Percentiles rank a stretch among this genome's conserved stretches.
phyloP scores from a whole-genome alignment of 2,329 filamentous ascomycete genomes.

The Clonostachys solani region DNA sequence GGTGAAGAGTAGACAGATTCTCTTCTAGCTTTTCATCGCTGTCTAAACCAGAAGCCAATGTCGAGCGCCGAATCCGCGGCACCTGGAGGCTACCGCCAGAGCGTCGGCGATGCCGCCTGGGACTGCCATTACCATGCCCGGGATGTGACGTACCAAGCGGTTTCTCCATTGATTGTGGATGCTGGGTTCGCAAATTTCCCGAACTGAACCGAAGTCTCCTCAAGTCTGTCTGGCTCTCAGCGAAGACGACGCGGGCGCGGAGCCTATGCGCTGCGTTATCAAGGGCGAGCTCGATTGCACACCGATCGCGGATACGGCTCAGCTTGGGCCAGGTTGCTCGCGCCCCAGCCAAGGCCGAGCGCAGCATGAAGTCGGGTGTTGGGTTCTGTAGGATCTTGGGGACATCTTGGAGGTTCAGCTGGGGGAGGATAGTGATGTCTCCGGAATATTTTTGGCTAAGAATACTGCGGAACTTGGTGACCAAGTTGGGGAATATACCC shows the following conservation, averaged over 20 bases:
- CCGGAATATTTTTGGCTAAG: conserved; percentile 89
- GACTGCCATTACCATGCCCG: conserved; percentile 5
- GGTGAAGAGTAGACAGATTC: background rate
- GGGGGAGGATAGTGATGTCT: conserved; percentile 89
- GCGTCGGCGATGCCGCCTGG: conserved; percentile 37
- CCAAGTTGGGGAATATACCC: conserved; percentile 72
- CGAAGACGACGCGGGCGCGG: conserved; percentile 65
- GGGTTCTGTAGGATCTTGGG: conserved; percentile 80
- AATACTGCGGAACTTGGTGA: conserved; percentile 75
- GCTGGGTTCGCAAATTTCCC: background rate
- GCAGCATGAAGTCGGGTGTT: conserved; percentile 78
- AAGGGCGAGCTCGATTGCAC: conserved; percentile 82
- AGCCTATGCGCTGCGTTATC: conserved; percentile 69
- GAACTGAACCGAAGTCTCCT: conserved; percentile 32
- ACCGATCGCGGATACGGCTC: conserved; percentile 78
- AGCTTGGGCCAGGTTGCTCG: conserved; percentile 90
- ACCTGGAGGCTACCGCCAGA: conserved; percentile 45
- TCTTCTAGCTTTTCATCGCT: conserved; percentile 25
- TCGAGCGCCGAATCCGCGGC: conserved; percentile 24
- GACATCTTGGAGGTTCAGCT: conserved; percentile 70
- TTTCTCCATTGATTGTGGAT: conserved; percentile 9
- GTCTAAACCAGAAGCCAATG: conserved; percentile 32
- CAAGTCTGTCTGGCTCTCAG: conserved; percentile 58
- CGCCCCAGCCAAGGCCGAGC: conserved; percentile 73
- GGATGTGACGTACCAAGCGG: conserved; percentile 2